Evolutionary conservation across 805 yeast species (phyloP).

Genomic region (Sugiyamaella smithiae): DNA sequence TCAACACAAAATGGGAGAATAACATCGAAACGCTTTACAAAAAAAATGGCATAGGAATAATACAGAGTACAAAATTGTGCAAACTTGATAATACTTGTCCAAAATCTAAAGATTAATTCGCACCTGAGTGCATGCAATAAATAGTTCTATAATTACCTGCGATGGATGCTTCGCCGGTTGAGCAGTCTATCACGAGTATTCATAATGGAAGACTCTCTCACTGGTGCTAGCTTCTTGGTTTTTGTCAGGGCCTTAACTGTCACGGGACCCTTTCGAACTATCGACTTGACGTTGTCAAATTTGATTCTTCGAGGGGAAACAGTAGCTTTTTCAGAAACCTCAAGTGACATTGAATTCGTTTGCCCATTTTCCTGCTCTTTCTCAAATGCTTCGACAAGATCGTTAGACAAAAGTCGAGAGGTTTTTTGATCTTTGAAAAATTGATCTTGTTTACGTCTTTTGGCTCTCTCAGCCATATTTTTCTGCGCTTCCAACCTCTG

Average conservation of each 20-base stretch:
- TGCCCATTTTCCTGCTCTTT: slow-evolving; percentile 2
- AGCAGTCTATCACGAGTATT: slow-evolving; percentile 28
- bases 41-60: too few species aligned
- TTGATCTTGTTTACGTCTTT: slow-evolving; percentile 30
- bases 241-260: slow-evolving; percentile 26
- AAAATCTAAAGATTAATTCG: background rate
- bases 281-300: slow-evolving; percentile 8
- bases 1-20: too few species aligned
- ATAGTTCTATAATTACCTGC: slow-evolving; percentile 10
- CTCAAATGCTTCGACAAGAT: slow-evolving; percentile 13
- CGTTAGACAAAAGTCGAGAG: slow-evolving; percentile 16
- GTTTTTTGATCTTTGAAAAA: slow-evolving; percentile 26
- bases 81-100: too few species aligned
- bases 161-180: slow-evolving; percentile 24
- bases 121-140: background rate
- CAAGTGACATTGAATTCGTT: slow-evolving; percentile 10
- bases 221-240: slow-evolving; percentile 30
- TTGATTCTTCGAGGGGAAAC: slow-evolving; percentile 8
- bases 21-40: too few species aligned
- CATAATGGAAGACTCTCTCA: slow-evolving; percentile 18
- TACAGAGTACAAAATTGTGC: too few species aligned
- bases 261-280: slow-evolving; percentile 28
- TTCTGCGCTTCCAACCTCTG: slow-evolving; percentile 15
- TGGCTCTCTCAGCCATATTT: slow-evolving; percentile 22
- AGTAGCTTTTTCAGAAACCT: slow-evolving; percentile 21